These are phyloP conservation scores for Cyberlindnera mississippiensis DNA, from an alignment of 805 yeast species.

Conservation along the genomic window DNA sequence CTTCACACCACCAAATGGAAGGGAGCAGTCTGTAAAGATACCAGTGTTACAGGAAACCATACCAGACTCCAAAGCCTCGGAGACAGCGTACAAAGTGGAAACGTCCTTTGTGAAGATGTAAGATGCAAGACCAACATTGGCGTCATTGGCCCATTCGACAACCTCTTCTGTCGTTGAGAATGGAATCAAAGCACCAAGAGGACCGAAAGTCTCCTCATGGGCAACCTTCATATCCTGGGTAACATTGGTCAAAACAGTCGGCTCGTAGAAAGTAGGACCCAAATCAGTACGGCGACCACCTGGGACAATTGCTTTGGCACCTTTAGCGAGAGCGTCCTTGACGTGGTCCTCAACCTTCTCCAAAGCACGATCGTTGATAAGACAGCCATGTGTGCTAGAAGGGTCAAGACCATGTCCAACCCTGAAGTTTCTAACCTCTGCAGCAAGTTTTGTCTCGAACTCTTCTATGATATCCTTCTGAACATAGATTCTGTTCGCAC, in stretches of 20 bases:
- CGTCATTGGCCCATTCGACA: slow-evolving; percentile 48
- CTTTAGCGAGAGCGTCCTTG: slow-evolving; percentile 49
- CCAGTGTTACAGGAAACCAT: slow-evolving; percentile 64
- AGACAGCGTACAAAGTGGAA: slow-evolving; percentile 46
- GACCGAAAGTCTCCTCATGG: slow-evolving; percentile 63
- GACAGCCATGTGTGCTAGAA: slow-evolving; percentile 51
- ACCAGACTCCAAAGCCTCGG: slow-evolving; percentile 58
- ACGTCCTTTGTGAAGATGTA: slow-evolving; percentile 53
- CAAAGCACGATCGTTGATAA: slow-evolving; percentile 49
- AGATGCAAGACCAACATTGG: slow-evolving; percentile 55
- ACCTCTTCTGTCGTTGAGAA: slow-evolving; percentile 54
- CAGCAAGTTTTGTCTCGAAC: slow-evolving; percentile 42
- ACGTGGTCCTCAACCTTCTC: slow-evolving; percentile 51
- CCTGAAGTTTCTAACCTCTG: slow-evolving; percentile 42
- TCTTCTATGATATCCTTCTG: slow-evolving; percentile 48
- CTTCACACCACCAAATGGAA: slow-evolving; percentile 63
- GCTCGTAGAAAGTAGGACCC: slow-evolving; percentile 51
- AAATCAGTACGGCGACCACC: slow-evolving; percentile 51
- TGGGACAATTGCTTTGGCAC: slow-evolving; percentile 46
- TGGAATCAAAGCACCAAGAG: slow-evolving; percentile 53
- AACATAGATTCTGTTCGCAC: slow-evolving; percentile 57
- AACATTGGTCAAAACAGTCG: slow-evolving; percentile 50
- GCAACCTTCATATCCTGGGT: slow-evolving; percentile 47
- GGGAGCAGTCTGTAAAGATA: slow-evolving; percentile 48
- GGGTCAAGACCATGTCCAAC: slow-evolving; percentile 55